Evolutionary conservation across 2,329 filamentous ascomycete genomes (phyloP).

Genomic region (Tolypocladium nubicola): DNA sequence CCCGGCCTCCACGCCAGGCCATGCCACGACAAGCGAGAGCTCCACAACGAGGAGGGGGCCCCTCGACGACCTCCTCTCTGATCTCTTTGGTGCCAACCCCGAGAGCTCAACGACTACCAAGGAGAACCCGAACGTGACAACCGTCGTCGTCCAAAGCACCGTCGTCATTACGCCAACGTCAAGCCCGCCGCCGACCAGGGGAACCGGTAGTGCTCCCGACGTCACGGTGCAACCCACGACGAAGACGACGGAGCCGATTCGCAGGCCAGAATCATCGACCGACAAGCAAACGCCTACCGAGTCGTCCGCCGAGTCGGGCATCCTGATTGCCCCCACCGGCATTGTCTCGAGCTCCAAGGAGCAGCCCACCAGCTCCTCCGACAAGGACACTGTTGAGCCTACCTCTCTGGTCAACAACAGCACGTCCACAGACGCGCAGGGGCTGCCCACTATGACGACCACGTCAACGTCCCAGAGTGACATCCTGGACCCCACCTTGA

Average conservation of each 20-base stretch:
- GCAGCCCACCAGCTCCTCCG: not conserved
- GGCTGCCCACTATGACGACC: not conserved
- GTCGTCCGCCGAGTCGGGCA: conserved; percentile 6
- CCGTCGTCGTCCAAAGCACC: not conserved
- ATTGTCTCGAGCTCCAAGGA: conserved; percentile 7
- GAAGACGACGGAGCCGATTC: not conserved
- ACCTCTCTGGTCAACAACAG: conserved; percentile 2
- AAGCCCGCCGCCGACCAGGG: not conserved
- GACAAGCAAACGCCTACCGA: not conserved
- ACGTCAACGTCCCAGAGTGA: conserved; percentile 2
- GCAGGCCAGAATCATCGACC: not conserved
- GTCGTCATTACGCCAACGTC: not conserved
- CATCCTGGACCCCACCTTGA: conserved; percentile 13
- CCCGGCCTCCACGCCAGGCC: conserved; percentile 7
- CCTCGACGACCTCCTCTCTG: conserved; percentile 13
- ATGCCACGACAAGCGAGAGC: conserved; percentile 6
- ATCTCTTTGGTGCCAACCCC: conserved; percentile 5
- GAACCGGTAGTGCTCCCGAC: not conserved
- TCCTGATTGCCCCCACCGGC: conserved; percentile 17
- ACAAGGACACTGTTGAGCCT: not conserved
- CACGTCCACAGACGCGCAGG: not conserved
- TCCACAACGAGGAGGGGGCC: conserved; percentile 8
- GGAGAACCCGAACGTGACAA: not conserved
- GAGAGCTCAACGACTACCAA: not conserved
- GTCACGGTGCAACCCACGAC: not conserved